phyloP scores from a whole-genome alignment of 345 rosid species.

The Lepidium aucheri region DNA sequence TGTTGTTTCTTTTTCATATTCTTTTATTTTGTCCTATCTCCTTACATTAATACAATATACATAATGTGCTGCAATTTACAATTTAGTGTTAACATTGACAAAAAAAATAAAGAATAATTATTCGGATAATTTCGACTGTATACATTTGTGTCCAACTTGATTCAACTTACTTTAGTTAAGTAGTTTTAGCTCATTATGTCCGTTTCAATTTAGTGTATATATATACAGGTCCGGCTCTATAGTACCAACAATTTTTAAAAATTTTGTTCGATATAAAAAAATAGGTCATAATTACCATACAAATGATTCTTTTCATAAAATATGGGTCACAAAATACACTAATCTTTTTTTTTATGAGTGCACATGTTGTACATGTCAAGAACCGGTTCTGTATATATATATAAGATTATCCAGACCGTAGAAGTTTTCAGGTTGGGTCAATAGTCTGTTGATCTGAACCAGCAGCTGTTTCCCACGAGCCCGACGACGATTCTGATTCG shows the following conservation, averaged over 20 bases:
- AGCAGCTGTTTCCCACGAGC: slow-evolving; percentile 25
- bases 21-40: neutral
- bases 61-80: neutral
- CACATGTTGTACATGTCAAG: no score
- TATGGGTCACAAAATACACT: no score
- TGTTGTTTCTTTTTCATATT: neutral
- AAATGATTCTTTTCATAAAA: no score
- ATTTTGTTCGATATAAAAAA: no score
- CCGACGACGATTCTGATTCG: slow-evolving; percentile 40
- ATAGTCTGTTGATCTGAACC: slow-evolving; percentile 16
- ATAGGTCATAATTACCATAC: no score
- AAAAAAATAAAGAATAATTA: neutral
- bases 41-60: neutral
- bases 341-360: no score
- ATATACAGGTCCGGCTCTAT: no score
- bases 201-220: neutral
- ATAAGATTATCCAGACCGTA: slow-evolving; percentile 8
- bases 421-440: slow-evolving; percentile 29
- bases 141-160: neutral
- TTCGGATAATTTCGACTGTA: neutral
- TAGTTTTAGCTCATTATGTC: neutral
- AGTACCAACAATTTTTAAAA: no score
- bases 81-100: neutral
- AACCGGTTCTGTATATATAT: no score
- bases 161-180: neutral